Conservation (phyloP, 306 rosid genomes). For the Argentina anserina region DNA sequence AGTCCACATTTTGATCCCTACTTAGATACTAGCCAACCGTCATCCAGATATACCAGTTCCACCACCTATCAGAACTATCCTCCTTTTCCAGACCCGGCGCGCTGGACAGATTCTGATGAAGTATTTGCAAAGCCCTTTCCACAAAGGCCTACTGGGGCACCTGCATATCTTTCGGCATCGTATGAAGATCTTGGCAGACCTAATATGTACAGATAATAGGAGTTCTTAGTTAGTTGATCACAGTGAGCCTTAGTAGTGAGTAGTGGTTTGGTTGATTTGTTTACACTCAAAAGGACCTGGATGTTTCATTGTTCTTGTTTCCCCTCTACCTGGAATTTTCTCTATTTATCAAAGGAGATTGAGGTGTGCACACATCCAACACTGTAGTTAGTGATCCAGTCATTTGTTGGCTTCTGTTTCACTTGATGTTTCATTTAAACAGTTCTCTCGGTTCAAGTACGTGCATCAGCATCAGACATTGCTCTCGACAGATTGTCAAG, state of each 20-base stretch:
- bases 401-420: background rate
- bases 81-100: constrained; percentile 32
- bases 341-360: background rate
- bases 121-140: constrained; percentile 42
- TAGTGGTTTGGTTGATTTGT: constrained; percentile 5
- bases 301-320: background rate
- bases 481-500: too few relatives aligned
- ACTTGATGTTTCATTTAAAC: background rate
- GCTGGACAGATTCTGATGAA: constrained; percentile 35
- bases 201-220: constrained; percentile 47
- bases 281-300: background rate
- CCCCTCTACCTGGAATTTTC: background rate
- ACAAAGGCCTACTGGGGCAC: constrained; percentile 32
- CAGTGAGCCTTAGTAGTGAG: background rate
- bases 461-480: background rate
- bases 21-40: constrained; percentile 28
- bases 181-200: constrained; percentile 45
- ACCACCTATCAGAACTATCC: constrained; percentile 25
- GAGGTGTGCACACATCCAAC: background rate
- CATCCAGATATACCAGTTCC: constrained; percentile 41
- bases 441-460: background rate
- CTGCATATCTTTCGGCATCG: constrained; percentile 36
- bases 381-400: background rate
- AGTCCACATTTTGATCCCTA: constrained; percentile 36
- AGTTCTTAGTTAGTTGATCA: background rate